phyloP scores from a whole-genome alignment of 2,329 filamentous ascomycete species.

The Penicillium janthinellum region DNA sequence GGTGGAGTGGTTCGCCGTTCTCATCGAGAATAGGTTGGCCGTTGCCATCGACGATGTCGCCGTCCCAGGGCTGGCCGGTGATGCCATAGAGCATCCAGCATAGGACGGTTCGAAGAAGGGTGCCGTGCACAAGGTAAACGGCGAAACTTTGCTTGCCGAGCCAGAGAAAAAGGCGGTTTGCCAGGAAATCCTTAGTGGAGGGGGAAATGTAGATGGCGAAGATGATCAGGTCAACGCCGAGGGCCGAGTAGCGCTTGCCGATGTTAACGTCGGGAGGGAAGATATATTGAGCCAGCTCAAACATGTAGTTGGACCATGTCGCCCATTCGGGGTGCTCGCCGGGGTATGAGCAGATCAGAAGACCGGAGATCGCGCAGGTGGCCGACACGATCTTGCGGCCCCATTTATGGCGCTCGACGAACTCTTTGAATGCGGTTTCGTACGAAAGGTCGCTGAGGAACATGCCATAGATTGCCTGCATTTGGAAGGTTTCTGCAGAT shows the following conservation, averaged over 20 bases:
- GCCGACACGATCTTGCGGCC: background rate
- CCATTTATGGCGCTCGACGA: slow-evolving; percentile 42
- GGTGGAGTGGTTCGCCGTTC: slow-evolving; percentile 41
- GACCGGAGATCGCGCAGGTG: slow-evolving; percentile 34
- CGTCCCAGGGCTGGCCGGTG: slow-evolving; percentile 48
- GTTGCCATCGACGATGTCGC: slow-evolving; percentile 19
- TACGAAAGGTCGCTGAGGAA: slow-evolving; percentile 56
- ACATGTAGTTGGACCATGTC: slow-evolving; percentile 52
- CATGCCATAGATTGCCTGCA: slow-evolving; percentile 56
- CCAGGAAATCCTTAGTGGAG: slow-evolving; percentile 51
- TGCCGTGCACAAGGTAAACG: slow-evolving; percentile 58
- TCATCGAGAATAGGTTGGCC: slow-evolving; percentile 34
- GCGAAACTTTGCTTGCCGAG: slow-evolving; percentile 58
- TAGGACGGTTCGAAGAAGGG: slow-evolving; percentile 54
- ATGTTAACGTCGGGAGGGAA: slow-evolving; percentile 51
- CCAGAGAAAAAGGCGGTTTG: slow-evolving; percentile 55
- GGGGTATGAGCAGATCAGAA: slow-evolving; percentile 54
- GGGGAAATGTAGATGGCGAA: slow-evolving; percentile 56
- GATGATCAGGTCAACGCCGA: slow-evolving; percentile 53
- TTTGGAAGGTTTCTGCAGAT: slow-evolving; percentile 54
- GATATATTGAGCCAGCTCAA: slow-evolving; percentile 46
- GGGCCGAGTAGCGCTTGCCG: slow-evolving; percentile 50
- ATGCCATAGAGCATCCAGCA: slow-evolving; percentile 58
- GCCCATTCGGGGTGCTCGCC: slow-evolving; percentile 55
- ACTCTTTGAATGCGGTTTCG: slow-evolving; percentile 49